phyloP scores from a whole-genome alignment of 495 filamentous ascomycete genomes.

The Aspergillus avenaceus region DNA sequence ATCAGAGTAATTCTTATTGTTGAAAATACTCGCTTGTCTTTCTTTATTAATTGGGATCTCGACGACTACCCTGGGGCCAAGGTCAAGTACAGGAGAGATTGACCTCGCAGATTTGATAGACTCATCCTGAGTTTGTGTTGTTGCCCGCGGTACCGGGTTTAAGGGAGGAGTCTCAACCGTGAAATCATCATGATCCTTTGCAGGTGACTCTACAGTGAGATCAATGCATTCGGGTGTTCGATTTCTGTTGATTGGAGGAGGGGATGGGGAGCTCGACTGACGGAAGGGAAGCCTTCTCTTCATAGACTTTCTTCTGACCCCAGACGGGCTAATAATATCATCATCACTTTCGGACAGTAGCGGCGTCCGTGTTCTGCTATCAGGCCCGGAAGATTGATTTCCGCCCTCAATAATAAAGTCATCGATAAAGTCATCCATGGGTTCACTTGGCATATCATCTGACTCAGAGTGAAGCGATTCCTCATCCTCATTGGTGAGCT shows the following conservation, averaged over 20 bases:
- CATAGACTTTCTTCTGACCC: slow-evolving; percentile 9
- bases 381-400: not conserved
- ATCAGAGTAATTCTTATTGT: not conserved
- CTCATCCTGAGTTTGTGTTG: not conserved
- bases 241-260: slow-evolving; percentile 2
- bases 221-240: slow-evolving; percentile 19
- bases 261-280: slow-evolving; percentile 10
- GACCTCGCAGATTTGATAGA: slow-evolving; percentile 9
- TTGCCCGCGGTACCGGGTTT: slow-evolving; percentile 17
- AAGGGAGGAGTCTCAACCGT: slow-evolving; percentile 24
- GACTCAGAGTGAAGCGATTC: slow-evolving; percentile 31
- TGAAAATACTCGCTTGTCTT: not conserved
- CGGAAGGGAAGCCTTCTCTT: slow-evolving; percentile 2
- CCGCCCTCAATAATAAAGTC: slow-evolving; percentile 14
- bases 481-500: slow-evolving; percentile 32
- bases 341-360: slow-evolving; percentile 22
- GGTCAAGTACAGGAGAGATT: slow-evolving; percentile 14
- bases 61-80: slow-evolving; percentile 3
- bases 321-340: slow-evolving; percentile 24
- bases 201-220: slow-evolving; percentile 25
- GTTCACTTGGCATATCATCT: slow-evolving; percentile 33
- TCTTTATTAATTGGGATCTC: not conserved
- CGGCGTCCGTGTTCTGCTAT: slow-evolving; percentile 17
- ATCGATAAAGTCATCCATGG: slow-evolving; percentile 45
- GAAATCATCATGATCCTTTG: slow-evolving; percentile 16